These are phyloP conservation scores for Colletotrichum australisinense DNA, from an alignment of 2,329 filamentous ascomycete genomes.

Conservation along the genomic window DNA sequence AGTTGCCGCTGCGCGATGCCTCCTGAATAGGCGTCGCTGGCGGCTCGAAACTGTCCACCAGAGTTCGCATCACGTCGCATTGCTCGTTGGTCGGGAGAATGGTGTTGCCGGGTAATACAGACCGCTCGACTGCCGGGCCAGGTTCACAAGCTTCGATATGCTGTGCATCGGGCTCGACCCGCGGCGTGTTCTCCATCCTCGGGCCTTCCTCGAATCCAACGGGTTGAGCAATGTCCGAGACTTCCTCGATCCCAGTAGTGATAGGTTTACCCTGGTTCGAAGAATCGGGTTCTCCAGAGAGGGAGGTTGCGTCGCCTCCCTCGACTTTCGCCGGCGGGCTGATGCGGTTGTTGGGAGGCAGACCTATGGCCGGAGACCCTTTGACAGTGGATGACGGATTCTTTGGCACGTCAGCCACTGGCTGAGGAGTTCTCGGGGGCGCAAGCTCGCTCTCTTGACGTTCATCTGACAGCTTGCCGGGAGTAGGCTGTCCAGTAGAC, in stretches of 20 bases:
- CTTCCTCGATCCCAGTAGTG: background rate
- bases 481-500: conserved; percentile 41
- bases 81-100: background rate
- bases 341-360: background rate
- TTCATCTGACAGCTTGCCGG: conserved; percentile 9
- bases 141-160: background rate
- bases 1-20: background rate
- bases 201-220: background rate
- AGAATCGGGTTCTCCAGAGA: background rate
- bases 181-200: background rate
- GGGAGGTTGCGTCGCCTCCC: background rate
- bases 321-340: background rate
- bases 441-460: background rate
- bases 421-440: conserved; percentile 19
- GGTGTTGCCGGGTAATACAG: background rate
- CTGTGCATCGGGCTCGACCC: background rate
- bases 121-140: background rate
- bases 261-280: background rate
- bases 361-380: conserved; percentile 10
- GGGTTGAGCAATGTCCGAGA: too few relatives aligned
- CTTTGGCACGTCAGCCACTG: conserved; percentile 33
- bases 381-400: conserved; percentile 29
- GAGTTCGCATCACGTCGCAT: background rate
- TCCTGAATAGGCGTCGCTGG: background rate
- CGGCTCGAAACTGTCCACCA: background rate